Evolutionary conservation across 192 early-diverging fungal species (phyloP).

Genomic region (Endogone sp.): DNA sequence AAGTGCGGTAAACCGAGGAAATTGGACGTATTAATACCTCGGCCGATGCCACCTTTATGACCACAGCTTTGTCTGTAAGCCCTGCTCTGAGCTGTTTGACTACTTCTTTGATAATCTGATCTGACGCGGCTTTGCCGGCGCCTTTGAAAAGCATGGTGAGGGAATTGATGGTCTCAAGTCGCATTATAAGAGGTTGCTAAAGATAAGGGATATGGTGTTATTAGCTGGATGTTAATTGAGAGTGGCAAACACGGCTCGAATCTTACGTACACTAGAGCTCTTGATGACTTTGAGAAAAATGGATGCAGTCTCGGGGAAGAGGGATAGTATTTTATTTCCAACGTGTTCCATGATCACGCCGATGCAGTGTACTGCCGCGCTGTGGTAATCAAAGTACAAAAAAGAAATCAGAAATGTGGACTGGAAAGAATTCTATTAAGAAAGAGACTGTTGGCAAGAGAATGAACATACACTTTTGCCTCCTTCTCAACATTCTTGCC

Average conservation of each 20-base stretch:
- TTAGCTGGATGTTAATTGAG: conserved; percentile 6
- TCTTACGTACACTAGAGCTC: conserved; percentile 53
- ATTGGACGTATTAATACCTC: too few relatives aligned
- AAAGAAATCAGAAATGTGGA: not conserved
- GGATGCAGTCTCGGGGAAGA: conserved; percentile 60
- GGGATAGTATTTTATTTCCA: conserved; percentile 68
- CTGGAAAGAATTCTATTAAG: not conserved
- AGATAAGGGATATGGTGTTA: not conserved
- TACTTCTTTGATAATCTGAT: conserved; percentile 68
- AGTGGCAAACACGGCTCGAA: conserved; percentile 6
- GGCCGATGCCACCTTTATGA: conserved; percentile 59
- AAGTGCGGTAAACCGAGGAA: too few relatives aligned
- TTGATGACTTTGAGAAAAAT: conserved; percentile 67
- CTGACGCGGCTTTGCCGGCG: conserved; percentile 67
- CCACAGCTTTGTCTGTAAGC: conserved; percentile 66
- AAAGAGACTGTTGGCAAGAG: not conserved
- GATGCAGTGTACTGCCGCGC: conserved; percentile 71
- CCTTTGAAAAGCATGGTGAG: conserved; percentile 64
- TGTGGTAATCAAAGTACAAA: conserved; percentile 21
- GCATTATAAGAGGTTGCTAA: conserved; percentile 51
- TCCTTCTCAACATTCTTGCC: conserved; percentile 60
- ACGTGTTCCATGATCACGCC: conserved; percentile 76
- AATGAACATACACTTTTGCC: conserved; percentile 55
- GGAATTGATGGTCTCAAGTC: conserved; percentile 66
- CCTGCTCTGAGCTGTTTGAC: conserved; percentile 59